A percentile compares a stretch with the other conserved stretches of the same genome.
Evolutionary conservation across 2,329 filamentous ascomycete genomes (phyloP).

Genomic region (Pseudocercospora macadamiae): DNA sequence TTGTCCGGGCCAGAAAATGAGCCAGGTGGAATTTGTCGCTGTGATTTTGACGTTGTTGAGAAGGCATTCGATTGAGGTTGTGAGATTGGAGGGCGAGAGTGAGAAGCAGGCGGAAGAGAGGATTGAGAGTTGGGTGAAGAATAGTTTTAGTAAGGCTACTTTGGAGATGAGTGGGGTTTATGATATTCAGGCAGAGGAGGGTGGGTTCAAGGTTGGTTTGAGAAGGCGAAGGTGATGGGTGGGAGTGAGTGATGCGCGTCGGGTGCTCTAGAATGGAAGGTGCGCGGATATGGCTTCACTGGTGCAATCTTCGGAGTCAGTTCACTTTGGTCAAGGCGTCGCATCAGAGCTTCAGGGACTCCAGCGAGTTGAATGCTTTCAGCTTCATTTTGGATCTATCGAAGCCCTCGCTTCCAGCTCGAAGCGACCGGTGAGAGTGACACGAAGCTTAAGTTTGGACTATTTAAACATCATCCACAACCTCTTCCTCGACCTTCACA

Average conservation of each 20-base stretch:
- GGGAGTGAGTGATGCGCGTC: neutral
- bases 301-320: no score
- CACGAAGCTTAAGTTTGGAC: no score
- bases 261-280: neutral
- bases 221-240: conserved; percentile 12
- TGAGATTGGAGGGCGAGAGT: conserved; percentile 25
- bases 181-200: conserved; percentile 28
- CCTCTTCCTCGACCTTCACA: no score
- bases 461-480: no score
- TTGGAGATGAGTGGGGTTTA: conserved; percentile 31
- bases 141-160: conserved; percentile 31
- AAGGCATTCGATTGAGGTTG: conserved; percentile 29
- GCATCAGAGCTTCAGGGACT: no score
- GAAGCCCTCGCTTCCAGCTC: no score
- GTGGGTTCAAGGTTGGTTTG: neutral
- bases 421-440: no score
- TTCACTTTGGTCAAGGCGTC: no score
- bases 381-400: no score
- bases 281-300: no score
- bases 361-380: no score
- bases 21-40: conserved; percentile 59
- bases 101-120: conserved; percentile 22
- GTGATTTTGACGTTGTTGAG: conserved; percentile 46
- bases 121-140: conserved; percentile 28
- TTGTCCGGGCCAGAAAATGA: conserved; percentile 59